Conservation (phyloP, 2,329 filamentous ascomycete species). For the Cladophialophora psammophila region DNA sequence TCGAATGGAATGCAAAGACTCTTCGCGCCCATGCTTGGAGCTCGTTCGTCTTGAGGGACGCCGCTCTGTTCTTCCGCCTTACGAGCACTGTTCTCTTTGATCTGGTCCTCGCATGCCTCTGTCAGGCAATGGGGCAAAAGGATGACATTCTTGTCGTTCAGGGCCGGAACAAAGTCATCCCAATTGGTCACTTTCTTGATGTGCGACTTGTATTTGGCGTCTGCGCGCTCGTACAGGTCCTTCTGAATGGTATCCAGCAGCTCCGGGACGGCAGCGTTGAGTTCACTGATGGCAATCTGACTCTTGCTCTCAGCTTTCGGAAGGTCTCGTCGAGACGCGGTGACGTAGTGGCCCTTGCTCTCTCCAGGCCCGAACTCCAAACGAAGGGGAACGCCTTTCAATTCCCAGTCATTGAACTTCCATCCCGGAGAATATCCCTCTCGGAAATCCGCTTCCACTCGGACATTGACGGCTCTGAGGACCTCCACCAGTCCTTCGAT, state of each 20-base stretch:
- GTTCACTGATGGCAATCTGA: slow-evolving; percentile 76
- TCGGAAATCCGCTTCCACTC: slow-evolving; percentile 80
- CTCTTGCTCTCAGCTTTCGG: slow-evolving; percentile 62
- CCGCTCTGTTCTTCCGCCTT: slow-evolving; percentile 67
- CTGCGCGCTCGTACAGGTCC: slow-evolving; percentile 80
- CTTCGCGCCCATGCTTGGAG: slow-evolving; percentile 78
- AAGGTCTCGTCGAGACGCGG: slow-evolving; percentile 85
- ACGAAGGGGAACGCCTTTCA: slow-evolving; percentile 92
- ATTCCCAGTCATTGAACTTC: slow-evolving; percentile 99
- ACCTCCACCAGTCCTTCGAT: slow-evolving; percentile 73
- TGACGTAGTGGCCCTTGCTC: slow-evolving; percentile 82
- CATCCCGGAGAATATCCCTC: slow-evolving; percentile 92
- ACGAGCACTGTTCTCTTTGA: slow-evolving; percentile 89
- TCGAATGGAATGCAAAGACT: slow-evolving; percentile 81
- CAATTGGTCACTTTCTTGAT: slow-evolving; percentile 82
- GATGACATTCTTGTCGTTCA: slow-evolving; percentile 91
- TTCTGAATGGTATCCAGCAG: slow-evolving; percentile 89
- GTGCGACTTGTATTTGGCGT: slow-evolving; percentile 79
- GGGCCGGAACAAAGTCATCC: slow-evolving; percentile 87
- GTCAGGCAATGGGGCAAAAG: slow-evolving; percentile 89
- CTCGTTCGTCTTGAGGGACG: slow-evolving; percentile 75
- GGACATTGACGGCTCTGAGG: slow-evolving; percentile 76
- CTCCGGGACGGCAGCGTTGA: slow-evolving; percentile 75
- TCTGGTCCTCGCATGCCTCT: slow-evolving; percentile 86
- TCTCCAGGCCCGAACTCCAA: slow-evolving; percentile 97